Conservation (phyloP, 1,284 basidiomycete species). For the Rugosomyces carneus region DNA sequence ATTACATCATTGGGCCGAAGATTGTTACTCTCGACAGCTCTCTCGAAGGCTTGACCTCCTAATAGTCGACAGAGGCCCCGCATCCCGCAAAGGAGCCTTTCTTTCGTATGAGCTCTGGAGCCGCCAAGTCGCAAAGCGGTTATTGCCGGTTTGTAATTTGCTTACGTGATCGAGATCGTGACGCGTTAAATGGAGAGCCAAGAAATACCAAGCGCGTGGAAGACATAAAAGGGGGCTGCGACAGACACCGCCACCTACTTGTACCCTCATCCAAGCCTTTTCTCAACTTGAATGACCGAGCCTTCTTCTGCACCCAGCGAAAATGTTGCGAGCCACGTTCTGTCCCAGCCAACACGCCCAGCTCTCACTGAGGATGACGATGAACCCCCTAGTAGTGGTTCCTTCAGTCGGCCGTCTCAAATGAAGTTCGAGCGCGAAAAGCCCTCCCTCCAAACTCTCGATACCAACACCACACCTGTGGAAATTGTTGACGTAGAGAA, state of each 20-base stretch:
- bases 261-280: not conserved
- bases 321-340: constrained; percentile 23
- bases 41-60: too few species aligned
- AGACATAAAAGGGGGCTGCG: not conserved
- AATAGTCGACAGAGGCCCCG: too few species aligned
- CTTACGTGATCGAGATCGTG: not conserved
- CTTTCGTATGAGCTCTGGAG: too few species aligned
- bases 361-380: constrained; percentile 33
- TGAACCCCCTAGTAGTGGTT: constrained; percentile 36
- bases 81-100: too few species aligned
- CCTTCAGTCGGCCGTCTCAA: constrained; percentile 25
- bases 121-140: not conserved
- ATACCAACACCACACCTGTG: constrained; percentile 6
- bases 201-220: not conserved
- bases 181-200: not conserved
- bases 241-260: not conserved
- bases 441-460: not conserved
- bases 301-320: constrained; percentile 22
- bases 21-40: too few species aligned
- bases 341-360: constrained; percentile 26
- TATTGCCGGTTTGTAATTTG: not conserved
- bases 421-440: constrained; percentile 17
- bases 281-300: constrained; percentile 30
- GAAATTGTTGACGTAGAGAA: constrained; percentile 13
- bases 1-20: too few species aligned